Conservation (phyloP, 768 basidiomycete genomes). For the Pisolithus sp. region DNA sequence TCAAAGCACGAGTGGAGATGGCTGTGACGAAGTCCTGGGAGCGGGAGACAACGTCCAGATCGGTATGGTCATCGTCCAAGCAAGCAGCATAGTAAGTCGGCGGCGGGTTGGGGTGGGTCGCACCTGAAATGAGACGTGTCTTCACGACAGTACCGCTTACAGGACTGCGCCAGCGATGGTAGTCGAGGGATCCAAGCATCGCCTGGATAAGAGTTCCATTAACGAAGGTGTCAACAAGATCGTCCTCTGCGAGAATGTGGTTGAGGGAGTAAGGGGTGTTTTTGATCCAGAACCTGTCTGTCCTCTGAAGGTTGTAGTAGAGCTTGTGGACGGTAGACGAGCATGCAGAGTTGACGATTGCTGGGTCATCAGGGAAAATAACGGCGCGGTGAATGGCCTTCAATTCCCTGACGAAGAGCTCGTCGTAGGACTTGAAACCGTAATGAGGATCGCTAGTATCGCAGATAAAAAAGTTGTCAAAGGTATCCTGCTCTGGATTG, state of each 20-base stretch:
- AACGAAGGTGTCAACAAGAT: slow-evolving; percentile 34
- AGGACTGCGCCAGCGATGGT: slow-evolving; percentile 63
- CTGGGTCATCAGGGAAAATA: slow-evolving; percentile 15
- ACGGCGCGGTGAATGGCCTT: slow-evolving; percentile 37
- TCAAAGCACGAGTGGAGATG: slow-evolving; percentile 18
- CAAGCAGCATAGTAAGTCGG: slow-evolving; percentile 38
- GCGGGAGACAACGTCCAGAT: slow-evolving; percentile 18
- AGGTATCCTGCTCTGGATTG: slow-evolving; percentile 13
- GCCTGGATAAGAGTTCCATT: slow-evolving; percentile 52
- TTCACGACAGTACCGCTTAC: slow-evolving; percentile 39
- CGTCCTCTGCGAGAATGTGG: slow-evolving; percentile 46
- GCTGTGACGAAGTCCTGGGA: slow-evolving; percentile 5
- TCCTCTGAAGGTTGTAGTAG: slow-evolving; percentile 30
- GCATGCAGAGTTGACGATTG: slow-evolving; percentile 44
- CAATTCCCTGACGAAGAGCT: slow-evolving; percentile 48
- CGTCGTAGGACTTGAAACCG: slow-evolving; percentile 47
- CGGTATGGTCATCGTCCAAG: slow-evolving; percentile 20
- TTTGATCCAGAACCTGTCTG: slow-evolving; percentile 56
- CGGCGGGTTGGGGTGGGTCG: slow-evolving; percentile 4
- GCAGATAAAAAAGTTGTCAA: slow-evolving; percentile 35
- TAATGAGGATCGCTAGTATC: slow-evolving; percentile 33
- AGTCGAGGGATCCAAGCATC: slow-evolving; percentile 47
- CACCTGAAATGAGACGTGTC: slow-evolving; percentile 40
- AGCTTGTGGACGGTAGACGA: slow-evolving; percentile 47
- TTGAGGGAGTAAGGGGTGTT: slow-evolving; percentile 53